These are phyloP conservation scores for Xerocomellus amylosporus DNA, from an alignment of 768 basidiomycete species.

Conservation along the genomic window DNA sequence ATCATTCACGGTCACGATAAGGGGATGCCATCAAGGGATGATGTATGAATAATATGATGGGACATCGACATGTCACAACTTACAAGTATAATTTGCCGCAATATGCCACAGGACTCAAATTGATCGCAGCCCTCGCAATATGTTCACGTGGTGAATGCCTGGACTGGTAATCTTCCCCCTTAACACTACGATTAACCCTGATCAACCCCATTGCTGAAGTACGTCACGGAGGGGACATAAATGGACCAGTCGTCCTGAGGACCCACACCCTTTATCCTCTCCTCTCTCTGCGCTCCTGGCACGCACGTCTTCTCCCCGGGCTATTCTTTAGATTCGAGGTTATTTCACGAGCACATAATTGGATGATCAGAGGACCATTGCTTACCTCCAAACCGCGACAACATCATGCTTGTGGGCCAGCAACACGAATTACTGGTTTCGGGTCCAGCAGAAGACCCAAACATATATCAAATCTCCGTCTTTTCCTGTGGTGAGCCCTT, in stretches of 20 bases:
- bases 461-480: background rate
- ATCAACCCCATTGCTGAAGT: background rate
- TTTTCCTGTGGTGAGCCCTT: slow-evolving; percentile 15
- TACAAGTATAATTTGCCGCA: too few relatives aligned
- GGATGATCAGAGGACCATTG: background rate
- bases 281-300: background rate
- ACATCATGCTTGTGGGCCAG: slow-evolving; percentile 1
- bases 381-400: background rate
- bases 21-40: too few relatives aligned
- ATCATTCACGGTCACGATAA: too few relatives aligned
- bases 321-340: background rate
- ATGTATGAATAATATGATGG: too few relatives aligned
- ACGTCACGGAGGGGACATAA: background rate
- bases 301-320: background rate
- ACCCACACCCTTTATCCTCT: background rate
- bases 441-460: background rate
- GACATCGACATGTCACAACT: too few relatives aligned
- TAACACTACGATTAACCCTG: background rate
- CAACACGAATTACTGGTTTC: slow-evolving; percentile 1
- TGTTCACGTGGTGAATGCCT: too few relatives aligned
- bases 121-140: too few relatives aligned
- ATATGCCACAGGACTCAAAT: too few relatives aligned
- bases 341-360: background rate
- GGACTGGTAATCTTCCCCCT: too few relatives aligned
- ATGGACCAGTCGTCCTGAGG: background rate